Evolutionary conservation across 2,329 filamentous ascomycete genomes (phyloP), one percentile per base, ranked within the genome.

Genomic region (Fulvia fulva): DNA sequence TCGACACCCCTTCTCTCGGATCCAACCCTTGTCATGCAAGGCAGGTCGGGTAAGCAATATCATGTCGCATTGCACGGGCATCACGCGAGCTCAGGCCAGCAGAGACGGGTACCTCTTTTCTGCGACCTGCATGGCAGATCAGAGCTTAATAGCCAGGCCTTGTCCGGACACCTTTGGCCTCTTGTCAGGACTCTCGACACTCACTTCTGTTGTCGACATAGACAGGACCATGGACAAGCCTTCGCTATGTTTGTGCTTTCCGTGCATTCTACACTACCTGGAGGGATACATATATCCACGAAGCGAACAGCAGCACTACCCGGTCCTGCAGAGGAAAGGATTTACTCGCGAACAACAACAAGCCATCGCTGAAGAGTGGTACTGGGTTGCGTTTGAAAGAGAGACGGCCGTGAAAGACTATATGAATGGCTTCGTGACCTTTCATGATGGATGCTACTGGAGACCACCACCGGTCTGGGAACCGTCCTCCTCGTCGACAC

Each of bases 361-460:
- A 32, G 58, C 54, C 5, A 66, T 66, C 37, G 63, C 64, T 7
- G 64, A 66, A 45, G 64, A 66, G 41, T 66, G 64, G 64, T 66
- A 64, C 49, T 66, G 64, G 64, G 57, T 66, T 6, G 60, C 64
- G 4, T 56, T 66, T 41, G 64, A 66, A 30, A 50, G 64, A 23
- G 64, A 66, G 53, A 66, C 64, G 16, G 62, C 58, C 21, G 64
- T 66, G 5, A 63, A 53, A 37, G 62, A 66, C 44, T 66, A 64
- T 41, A 54, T 66, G 8, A 37, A 55, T 21, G 64, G 64, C 23
- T 55, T 59, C 53, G 64, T 60, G 19, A 66, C 58, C 25, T 61
- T 66, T 51, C 44, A 49, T 32, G 64, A 66, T 58, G 64, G 62
- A 6, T 63, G 60, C 32, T 61, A 53, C 55, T 64, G 62, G 62